phyloP scores from a whole-genome alignment of 1,284 basidiomycete species.

The Grifola frondosa region DNA sequence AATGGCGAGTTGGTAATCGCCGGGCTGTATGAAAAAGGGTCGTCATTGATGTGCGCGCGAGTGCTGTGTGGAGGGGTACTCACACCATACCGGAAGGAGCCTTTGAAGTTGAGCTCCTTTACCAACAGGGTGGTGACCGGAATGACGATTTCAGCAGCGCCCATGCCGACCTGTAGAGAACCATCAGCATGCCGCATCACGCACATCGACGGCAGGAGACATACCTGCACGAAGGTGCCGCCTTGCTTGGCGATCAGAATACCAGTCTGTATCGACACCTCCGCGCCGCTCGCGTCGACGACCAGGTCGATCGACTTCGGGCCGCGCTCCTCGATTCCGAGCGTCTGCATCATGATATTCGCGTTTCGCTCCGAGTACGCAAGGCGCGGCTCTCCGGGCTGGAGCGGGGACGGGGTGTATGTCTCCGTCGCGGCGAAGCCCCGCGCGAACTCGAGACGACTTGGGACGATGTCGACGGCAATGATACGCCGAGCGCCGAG shows the following conservation, averaged over 20 bases:
- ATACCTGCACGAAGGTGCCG: constrained; percentile 70
- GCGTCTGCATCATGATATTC: constrained; percentile 51
- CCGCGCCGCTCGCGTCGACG: constrained; percentile 87
- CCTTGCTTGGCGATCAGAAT: constrained; percentile 72
- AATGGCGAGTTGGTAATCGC: constrained; percentile 85
- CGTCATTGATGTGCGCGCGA: background rate
- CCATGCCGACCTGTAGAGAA: constrained; percentile 70
- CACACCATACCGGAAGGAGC: constrained; percentile 87
- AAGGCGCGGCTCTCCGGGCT: constrained; percentile 65
- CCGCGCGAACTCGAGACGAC: constrained; percentile 86
- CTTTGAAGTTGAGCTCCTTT: constrained; percentile 82
- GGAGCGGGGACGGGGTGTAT: constrained; percentile 65
- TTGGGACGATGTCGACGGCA: constrained; percentile 82
- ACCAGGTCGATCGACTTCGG: constrained; percentile 64
- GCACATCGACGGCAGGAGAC: background rate
- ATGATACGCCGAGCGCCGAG: constrained; percentile 81
- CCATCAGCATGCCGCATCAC: background rate
- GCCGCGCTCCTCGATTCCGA: constrained; percentile 63
- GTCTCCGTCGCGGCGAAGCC: constrained; percentile 85
- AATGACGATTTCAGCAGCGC: constrained; percentile 59
- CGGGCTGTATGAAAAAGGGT: constrained; percentile 48
- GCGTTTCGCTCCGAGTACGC: constrained; percentile 74
- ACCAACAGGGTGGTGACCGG: constrained; percentile 60
- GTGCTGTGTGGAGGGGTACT: constrained; percentile 24
- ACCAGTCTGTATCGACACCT: constrained; percentile 84